These are phyloP conservation scores for Colletotrichum lindemuthianum DNA, from an alignment of 2,329 filamentous ascomycete genomes.

Conservation along the genomic window DNA sequence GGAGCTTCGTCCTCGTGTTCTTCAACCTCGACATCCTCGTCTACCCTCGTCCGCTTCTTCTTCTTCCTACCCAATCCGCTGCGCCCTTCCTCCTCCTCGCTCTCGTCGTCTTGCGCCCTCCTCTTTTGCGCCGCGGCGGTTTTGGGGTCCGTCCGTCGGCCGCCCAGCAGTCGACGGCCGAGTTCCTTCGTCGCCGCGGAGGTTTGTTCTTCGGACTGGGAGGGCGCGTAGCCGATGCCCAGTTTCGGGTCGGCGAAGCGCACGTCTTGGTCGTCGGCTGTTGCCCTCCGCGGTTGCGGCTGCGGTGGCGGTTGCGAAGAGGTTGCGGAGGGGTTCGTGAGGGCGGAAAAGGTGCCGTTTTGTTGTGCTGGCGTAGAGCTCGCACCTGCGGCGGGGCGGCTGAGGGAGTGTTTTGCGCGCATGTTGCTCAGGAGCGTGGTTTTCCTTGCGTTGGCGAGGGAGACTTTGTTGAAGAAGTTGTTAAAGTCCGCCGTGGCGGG, in stretches of 20 bases:
- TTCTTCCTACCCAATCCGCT: conserved; percentile 52
- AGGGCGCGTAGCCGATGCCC: conserved; percentile 52
- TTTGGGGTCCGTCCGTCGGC: conserved; percentile 19
- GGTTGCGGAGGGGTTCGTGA: conserved; percentile 16
- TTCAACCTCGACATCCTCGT: conserved; percentile 2
- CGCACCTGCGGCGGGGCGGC: conserved; percentile 15
- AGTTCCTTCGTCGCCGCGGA: conserved; percentile 43
- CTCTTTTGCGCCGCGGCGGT: conserved; percentile 27
- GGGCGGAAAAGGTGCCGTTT: conserved; percentile 36
- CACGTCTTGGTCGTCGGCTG: conserved; percentile 33
- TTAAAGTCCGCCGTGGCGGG: conserved; percentile 51
- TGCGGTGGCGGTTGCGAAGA: not conserved
- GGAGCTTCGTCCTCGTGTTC: not conserved
- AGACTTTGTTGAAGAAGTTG: conserved; percentile 54
- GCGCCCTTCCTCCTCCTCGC: conserved; percentile 48
- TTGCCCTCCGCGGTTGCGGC: not conserved
- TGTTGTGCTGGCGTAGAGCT: not conserved
- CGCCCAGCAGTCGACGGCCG: conserved; percentile 44
- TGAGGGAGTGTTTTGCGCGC: conserved; percentile 33
- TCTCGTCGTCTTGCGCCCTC: conserved; percentile 39
- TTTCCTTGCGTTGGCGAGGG: conserved; percentile 50
- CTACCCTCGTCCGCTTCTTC: conserved; percentile 39
- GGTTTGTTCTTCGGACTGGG: conserved; percentile 40
- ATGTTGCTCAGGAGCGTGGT: conserved; percentile 45
- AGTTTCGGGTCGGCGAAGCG: conserved; percentile 45